Conservation (phyloP, 768 basidiomycete species). For the Naganishia antarctica region DNA sequence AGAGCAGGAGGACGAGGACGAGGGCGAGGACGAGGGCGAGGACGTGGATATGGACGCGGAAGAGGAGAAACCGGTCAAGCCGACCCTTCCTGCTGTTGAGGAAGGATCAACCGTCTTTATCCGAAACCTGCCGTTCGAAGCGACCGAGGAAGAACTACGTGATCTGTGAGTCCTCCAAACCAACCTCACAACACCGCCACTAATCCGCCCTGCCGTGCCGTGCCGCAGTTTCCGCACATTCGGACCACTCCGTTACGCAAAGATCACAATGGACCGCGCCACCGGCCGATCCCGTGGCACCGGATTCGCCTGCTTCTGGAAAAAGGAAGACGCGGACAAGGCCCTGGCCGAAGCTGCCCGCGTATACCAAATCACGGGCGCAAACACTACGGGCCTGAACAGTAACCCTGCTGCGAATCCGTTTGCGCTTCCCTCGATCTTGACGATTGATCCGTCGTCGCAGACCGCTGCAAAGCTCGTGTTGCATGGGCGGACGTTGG, state of each 20-base stretch:
- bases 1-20: constrained; percentile 36
- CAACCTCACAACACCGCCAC: not conserved
- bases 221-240: constrained; percentile 74
- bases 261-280: constrained; percentile 75
- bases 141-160: constrained; percentile 87
- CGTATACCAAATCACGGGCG: constrained; percentile 43
- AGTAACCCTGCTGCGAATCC: constrained; percentile 59
- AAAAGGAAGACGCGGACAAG: constrained; percentile 78
- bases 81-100: constrained; percentile 70
- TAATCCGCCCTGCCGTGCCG: not conserved
- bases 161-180: constrained; percentile 59
- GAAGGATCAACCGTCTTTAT: constrained; percentile 88
- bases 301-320: constrained; percentile 97
- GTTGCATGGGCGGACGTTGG: constrained; percentile 84
- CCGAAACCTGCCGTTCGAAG: constrained; percentile 84
- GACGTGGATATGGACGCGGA: constrained; percentile 37
- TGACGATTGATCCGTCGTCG: constrained; percentile 89
- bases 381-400: constrained; percentile 45
- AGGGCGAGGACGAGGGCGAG: constrained; percentile 38
- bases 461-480: constrained; percentile 75
- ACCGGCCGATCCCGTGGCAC: constrained; percentile 88
- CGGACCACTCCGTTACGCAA: constrained; percentile 86
- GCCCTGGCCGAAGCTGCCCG: constrained; percentile 72
- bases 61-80: constrained; percentile 54
- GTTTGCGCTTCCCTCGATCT: constrained; percentile 77